Evolutionary conservation across 805 yeast species (phyloP), one percentile per base, ranked within the genome.

Genomic region (Maudiozyma serrabonitensis): DNA sequence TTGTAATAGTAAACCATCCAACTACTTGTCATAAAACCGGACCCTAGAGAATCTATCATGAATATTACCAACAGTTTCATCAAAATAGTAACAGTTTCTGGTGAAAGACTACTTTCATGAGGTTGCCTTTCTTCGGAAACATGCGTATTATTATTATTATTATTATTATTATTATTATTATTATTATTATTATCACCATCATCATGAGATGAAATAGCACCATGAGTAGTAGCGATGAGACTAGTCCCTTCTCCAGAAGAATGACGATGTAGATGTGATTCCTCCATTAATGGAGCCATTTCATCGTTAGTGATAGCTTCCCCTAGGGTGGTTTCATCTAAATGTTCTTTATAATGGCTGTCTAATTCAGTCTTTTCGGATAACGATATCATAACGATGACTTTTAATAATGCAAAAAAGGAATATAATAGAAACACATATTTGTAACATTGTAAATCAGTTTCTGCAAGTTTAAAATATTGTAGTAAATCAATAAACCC

Each of bases 1-100:
- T 80, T 77, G 70, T 87, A 82, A 66, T 86, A 89, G 62, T 83
- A 89, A 39, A 88, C 87, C 41, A 84, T 74, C 96, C 96, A 90
- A 1, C 95, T 84, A 43, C 81, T 73, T 2, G 95, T 82, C 88
- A 88, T 84, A 65, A 89, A 84, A 1, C 96, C 96, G 54, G 80
- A 81, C 0, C 95, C 96, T 46, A 89, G 74, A 1, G 96, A 87
- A 64, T 89, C 97, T 31, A 87, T 60, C 81, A 87, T 86, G 61
- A 89, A 90, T 16, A 83, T 73, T 6, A 75, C 63, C 23, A 82
- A 65, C 5, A 84, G 67, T 46, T 75, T 74, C 21, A 74, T 63
- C 44, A 82, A 60, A 8, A 75, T 67, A 7, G 68, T 56, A 9
- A 63, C 66, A 0, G 84, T 72, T 16, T 69, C 67, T 8, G 69